Evolutionary conservation across 495 filamentous ascomycete genomes (phyloP).

Genomic region (Daldinia caldariorum): DNA sequence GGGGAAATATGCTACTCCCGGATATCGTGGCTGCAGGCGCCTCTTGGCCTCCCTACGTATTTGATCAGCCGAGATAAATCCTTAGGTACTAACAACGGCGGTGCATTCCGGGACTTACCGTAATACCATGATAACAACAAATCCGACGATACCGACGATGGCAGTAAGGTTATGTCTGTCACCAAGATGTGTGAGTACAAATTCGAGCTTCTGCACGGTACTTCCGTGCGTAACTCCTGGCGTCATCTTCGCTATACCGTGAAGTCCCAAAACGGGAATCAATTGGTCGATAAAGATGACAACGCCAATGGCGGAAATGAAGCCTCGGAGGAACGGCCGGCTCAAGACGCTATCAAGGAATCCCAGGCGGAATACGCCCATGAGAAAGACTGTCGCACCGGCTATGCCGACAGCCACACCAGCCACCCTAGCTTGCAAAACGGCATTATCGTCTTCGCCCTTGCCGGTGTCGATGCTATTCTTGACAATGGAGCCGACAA

Average conservation of each 20-base stretch:
- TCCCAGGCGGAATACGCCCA: constrained; percentile 85
- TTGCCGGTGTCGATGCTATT: constrained; percentile 74
- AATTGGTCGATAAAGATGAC: constrained; percentile 96
- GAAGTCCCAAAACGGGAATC: constrained; percentile 86
- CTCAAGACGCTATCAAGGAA: constrained; percentile 96
- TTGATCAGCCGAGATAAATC: constrained; percentile 26
- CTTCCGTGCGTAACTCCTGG: constrained; percentile 78
- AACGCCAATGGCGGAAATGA: constrained; percentile 95
- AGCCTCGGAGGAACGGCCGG: constrained; percentile 89
- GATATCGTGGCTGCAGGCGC: constrained; percentile 80
- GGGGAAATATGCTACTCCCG: constrained; percentile 85
- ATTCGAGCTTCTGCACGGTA: constrained; percentile 83
- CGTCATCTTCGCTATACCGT: constrained; percentile 63
- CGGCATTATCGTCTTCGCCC: constrained; percentile 74
- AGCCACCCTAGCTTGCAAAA: constrained; percentile 79
- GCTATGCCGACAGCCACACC: constrained; percentile 90
- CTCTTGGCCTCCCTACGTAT: constrained; percentile 76
- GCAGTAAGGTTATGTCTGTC: constrained; percentile 78
- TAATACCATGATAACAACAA: constrained; percentile 87
- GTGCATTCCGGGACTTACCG: constrained; percentile 56
- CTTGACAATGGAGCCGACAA: constrained; percentile 87
- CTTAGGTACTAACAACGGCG: not conserved
- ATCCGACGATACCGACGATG: constrained; percentile 78
- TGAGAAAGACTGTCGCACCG: constrained; percentile 84
- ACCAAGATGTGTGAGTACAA: constrained; percentile 72